These are phyloP conservation scores for Blastobotrys terrestris DNA, from an alignment of 805 yeast species.

Conservation along the genomic window DNA sequence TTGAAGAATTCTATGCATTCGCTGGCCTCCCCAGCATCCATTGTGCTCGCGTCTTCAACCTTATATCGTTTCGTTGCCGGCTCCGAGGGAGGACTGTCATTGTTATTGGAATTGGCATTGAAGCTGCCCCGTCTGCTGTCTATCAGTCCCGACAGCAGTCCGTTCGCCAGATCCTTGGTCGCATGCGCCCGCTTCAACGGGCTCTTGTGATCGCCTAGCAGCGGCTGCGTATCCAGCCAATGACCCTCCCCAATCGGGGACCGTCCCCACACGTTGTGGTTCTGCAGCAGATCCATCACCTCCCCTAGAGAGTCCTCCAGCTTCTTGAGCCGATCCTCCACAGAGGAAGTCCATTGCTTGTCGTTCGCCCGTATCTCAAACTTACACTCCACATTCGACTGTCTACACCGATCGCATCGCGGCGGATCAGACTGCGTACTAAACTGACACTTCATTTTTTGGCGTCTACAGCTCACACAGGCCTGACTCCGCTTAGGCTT, in stretches of 20 bases:
- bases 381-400: constrained; percentile 13
- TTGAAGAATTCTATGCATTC: constrained; percentile 16
- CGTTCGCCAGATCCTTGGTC: not conserved
- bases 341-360: constrained; percentile 11
- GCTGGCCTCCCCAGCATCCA: constrained; percentile 4
- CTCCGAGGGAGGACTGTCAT: no score
- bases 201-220: not conserved
- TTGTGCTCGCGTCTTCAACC: not conserved
- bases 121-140: not conserved
- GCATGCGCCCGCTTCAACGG: not conserved
- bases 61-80: not conserved
- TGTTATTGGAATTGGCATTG: not conserved
- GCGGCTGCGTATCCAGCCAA: not conserved
- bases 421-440: constrained; percentile 11
- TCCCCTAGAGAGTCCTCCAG: constrained; percentile 12
- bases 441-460: constrained; percentile 18
- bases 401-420: constrained; percentile 18
- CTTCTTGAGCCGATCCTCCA: constrained; percentile 8
- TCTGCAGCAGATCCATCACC: constrained; percentile 9
- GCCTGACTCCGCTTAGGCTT: constrained; percentile 17
- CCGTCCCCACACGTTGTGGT: constrained; percentile 2
- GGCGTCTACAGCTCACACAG: constrained; percentile 17
- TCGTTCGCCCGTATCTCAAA: constrained; percentile 12
- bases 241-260: constrained; percentile 1
- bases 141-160: not conserved